Evolutionary conservation across 495 filamentous ascomycete genomes (phyloP).

Genomic region (Platismatia glauca): DNA sequence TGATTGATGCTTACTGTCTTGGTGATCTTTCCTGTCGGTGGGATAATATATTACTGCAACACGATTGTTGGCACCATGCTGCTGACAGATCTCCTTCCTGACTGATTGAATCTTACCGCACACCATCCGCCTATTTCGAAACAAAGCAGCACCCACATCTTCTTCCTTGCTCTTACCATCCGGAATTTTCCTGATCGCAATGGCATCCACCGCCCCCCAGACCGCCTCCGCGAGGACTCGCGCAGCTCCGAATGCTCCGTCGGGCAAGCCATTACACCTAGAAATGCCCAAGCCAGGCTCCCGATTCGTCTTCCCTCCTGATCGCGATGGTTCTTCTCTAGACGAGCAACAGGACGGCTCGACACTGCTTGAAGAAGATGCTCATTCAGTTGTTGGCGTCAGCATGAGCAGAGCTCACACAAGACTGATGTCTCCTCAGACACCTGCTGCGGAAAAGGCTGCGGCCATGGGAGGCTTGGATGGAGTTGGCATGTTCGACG

Average conservation of each 20-base stretch:
- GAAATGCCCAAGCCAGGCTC: background rate
- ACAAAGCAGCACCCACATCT: background rate
- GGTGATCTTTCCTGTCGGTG: no score
- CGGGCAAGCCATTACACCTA: background rate
- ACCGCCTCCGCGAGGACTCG: background rate
- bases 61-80: background rate
- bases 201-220: background rate
- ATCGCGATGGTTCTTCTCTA: constrained; percentile 5
- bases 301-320: background rate
- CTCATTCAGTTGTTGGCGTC: constrained; percentile 54
- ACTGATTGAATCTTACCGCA: background rate
- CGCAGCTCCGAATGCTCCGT: background rate
- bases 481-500: constrained; percentile 46
- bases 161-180: background rate
- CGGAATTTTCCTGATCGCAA: background rate
- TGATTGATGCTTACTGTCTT: background rate
- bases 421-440: constrained; percentile 59
- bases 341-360: constrained; percentile 10
- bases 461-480: constrained; percentile 53
- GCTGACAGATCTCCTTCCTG: background rate
- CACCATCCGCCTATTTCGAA: background rate
- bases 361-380: constrained; percentile 13
- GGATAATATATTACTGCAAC: background rate
- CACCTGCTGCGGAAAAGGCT: constrained; percentile 66
- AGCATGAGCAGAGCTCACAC: constrained; percentile 67